Evolutionary conservation across 192 early-diverging fungal species (phyloP).

Genomic region (Lunasporangiospora selenospora): DNA sequence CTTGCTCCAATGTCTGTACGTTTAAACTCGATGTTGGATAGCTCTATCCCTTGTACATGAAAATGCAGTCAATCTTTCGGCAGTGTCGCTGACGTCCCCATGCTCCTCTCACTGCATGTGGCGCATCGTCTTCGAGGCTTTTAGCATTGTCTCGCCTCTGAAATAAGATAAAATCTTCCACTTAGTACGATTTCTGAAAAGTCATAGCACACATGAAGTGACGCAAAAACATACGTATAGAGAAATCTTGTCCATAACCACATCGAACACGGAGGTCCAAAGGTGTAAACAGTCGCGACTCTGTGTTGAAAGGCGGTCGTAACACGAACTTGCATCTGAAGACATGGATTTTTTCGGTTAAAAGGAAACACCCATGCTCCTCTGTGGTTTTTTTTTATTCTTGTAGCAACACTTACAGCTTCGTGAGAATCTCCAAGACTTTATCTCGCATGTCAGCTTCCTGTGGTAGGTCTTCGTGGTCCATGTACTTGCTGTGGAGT

Average conservation of each 20-base stretch:
- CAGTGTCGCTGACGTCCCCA: conserved; percentile 5
- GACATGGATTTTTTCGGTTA: neutral
- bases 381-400: neutral
- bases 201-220: neutral
- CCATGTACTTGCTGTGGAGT: too few species aligned
- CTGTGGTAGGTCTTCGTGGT: too few species aligned
- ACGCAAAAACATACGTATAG: neutral
- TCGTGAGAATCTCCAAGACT: neutral
- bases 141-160: conserved; percentile 14
- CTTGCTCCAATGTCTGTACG: neutral
- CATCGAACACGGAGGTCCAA: neutral
- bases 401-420: conserved; percentile 16
- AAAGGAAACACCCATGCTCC: neutral
- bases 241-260: neutral
- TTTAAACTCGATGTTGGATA: conserved; percentile 26
- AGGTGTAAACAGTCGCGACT: neutral
- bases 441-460: conserved; percentile 2
- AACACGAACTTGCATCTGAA: conserved; percentile 6
- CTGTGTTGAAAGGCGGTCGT: conserved; percentile 1
- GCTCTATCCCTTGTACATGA: conserved; percentile 5
- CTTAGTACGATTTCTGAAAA: neutral
- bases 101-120: conserved; percentile 6
- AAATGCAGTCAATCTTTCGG: conserved; percentile 18
- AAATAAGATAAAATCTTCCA: neutral
- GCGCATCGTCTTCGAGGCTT: conserved; percentile 11